phyloP scores from a whole-genome alignment of 169 alveolate genomes.

The Theileria orientalis region DNA sequence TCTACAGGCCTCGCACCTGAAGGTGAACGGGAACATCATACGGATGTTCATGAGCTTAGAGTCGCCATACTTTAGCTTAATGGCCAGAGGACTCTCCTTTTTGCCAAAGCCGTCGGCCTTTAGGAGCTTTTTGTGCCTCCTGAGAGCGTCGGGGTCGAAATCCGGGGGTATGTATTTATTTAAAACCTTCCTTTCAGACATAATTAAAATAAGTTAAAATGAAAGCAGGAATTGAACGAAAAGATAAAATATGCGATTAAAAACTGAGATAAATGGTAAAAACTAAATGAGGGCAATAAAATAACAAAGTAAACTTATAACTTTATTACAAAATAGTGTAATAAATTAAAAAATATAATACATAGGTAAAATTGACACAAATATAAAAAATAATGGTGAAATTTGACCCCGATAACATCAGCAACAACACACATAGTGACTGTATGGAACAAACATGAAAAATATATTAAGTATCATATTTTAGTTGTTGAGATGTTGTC shows the following conservation, averaged over 20 bases:
- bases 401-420: too few relatives aligned
- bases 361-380: constrained; percentile 21
- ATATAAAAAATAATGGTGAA: constrained; percentile 32
- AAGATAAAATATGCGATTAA: background rate
- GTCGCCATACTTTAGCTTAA: constrained; percentile 49
- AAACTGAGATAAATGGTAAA: too few relatives aligned
- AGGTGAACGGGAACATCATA: constrained; percentile 98
- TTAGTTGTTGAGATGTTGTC: background rate
- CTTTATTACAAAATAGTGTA: background rate
- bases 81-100: constrained; percentile 66
- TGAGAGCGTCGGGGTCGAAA: constrained; percentile 94
- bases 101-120: constrained; percentile 76
- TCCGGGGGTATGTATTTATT: constrained; percentile 99
- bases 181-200: constrained; percentile 98
- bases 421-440: too few relatives aligned
- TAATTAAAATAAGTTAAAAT: constrained; percentile 46
- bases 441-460: too few relatives aligned
- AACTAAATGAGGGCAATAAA: background rate
- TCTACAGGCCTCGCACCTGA: constrained; percentile 94
- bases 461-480: too few relatives aligned
- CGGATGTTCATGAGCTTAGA: constrained; percentile 91
- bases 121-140: constrained; percentile 82
- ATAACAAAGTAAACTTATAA: background rate
- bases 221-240: background rate
- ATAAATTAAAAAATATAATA: constrained; percentile 3